Evolutionary conservation across 495 filamentous ascomycete species (phyloP).

Genomic region (Viridothelium virens): DNA sequence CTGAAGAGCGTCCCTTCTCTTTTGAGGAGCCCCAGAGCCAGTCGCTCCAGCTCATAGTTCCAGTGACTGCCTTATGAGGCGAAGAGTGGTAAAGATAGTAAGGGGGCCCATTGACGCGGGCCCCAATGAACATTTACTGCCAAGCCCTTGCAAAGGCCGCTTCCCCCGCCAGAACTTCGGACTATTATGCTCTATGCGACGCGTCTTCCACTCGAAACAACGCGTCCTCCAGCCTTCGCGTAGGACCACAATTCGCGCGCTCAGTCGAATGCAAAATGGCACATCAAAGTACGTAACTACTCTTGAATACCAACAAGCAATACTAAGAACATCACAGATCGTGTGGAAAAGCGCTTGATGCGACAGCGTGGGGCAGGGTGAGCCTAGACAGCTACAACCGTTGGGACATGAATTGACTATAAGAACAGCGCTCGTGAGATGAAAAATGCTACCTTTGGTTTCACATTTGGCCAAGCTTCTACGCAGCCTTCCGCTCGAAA

Average conservation of each 20-base stretch:
- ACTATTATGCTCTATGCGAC: not conserved
- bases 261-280: not conserved
- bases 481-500: constrained; percentile 1
- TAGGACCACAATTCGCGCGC: not conserved
- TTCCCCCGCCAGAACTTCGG: not conserved
- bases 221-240: constrained; percentile 27
- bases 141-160: not conserved
- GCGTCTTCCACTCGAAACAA: constrained; percentile 36
- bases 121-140: not conserved
- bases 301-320: constrained; percentile 32
- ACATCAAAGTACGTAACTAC: not conserved
- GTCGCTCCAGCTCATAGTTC: constrained; percentile 46
- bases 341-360: constrained; percentile 50
- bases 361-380: constrained; percentile 55
- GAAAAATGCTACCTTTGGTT: constrained; percentile 5
- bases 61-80: not conserved
- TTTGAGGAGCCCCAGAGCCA: constrained; percentile 58
- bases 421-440: not conserved
- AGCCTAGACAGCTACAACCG: constrained; percentile 29
- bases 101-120: not conserved
- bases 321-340: constrained; percentile 30
- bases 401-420: not conserved
- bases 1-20: constrained; percentile 26
- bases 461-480: constrained; percentile 1
- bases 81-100: not conserved